Percentiles rank a stretch among this genome's conserved stretches.
phyloP scores from a whole-genome alignment of 2,329 filamentous ascomycete species.

The Akanthomyces uredinophilus region DNA sequence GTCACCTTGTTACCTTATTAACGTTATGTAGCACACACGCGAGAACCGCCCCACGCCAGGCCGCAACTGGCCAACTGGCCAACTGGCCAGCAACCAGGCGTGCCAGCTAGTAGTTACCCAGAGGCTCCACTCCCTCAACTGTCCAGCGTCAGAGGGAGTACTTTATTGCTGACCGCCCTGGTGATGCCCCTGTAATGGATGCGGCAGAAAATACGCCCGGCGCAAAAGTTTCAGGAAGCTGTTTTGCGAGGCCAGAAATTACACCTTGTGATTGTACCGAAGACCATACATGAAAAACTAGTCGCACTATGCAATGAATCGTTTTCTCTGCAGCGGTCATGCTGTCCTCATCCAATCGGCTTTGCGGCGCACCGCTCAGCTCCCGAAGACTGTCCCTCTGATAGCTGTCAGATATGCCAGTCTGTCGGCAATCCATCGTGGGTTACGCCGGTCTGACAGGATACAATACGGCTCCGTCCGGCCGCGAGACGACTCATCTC shows the following conservation, averaged over 20 bases:
- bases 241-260: not conserved
- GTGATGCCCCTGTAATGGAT: not conserved
- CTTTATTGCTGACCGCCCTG: constrained; percentile 1
- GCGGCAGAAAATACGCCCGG: not conserved
- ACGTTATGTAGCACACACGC: no score
- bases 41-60: no score
- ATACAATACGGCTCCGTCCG: constrained; percentile 24
- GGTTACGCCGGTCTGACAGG: constrained; percentile 49
- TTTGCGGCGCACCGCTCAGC: not conserved
- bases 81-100: no score
- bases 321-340: constrained; percentile 14
- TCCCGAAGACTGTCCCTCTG: not conserved
- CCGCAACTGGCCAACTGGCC: no score
- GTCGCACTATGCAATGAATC: constrained; percentile 19
- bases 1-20: no score
- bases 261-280: not conserved
- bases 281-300: not conserved
- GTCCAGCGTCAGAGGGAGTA: not conserved
- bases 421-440: constrained; percentile 65
- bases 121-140: no score
- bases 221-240: not conserved
- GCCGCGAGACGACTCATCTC: not conserved
- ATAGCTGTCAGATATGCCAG: constrained; percentile 25
- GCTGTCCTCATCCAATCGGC: not conserved
- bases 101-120: no score